Evolutionary conservation across 495 filamentous ascomycete species (phyloP).

Genomic region (Trichoderma erinaceum): DNA sequence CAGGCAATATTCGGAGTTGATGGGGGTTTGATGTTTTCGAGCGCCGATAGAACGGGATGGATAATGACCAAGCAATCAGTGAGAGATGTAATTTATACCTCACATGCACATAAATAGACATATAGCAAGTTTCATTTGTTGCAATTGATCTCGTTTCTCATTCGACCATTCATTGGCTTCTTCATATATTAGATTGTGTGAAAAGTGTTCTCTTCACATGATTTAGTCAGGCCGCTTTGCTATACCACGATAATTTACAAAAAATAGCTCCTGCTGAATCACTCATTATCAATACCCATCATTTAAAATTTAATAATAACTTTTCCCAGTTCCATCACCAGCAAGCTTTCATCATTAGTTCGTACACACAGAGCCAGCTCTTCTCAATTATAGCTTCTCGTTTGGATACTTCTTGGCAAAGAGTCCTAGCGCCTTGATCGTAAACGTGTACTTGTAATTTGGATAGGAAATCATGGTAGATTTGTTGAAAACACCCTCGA

Average conservation of each 20-base stretch:
- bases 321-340: no score
- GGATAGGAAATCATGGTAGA: conserved; percentile 99
- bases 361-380: no score
- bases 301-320: no score
- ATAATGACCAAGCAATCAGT: neutral
- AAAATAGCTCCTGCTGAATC: no score
- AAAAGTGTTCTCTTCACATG: no score
- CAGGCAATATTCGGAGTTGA: neutral
- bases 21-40: neutral
- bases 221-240: no score
- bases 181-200: no score
- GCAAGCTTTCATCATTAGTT: no score
- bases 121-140: neutral
- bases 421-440: conserved; percentile 88
- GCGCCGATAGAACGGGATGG: neutral
- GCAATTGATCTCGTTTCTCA: neutral
- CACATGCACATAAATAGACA: neutral
- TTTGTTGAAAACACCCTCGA: conserved; percentile 98
- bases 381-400: conserved; percentile 31
- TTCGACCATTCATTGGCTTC: neutral
- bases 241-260: no score
- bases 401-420: conserved; percentile 73
- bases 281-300: no score
- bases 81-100: neutral
- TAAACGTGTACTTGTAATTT: conserved; percentile 97